These are phyloP conservation scores for Fusarium begoniae DNA, from an alignment of 2,329 filamentous ascomycete species.

Conservation along the genomic window DNA sequence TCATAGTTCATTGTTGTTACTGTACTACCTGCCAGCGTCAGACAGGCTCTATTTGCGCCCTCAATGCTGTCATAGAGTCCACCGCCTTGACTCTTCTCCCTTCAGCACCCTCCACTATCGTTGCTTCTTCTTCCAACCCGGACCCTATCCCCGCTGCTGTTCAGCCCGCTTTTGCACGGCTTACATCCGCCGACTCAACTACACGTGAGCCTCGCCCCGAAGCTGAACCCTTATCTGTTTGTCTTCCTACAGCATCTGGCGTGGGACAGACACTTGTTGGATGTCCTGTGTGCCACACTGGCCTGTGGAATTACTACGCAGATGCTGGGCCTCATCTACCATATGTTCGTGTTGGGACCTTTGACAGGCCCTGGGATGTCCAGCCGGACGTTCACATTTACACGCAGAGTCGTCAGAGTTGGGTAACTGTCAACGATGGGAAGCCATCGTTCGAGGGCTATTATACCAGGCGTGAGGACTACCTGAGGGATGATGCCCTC, in stretches of 20 bases:
- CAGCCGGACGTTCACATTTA: slow-evolving; percentile 59
- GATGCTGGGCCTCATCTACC: slow-evolving; percentile 44
- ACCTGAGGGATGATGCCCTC: slow-evolving; percentile 48
- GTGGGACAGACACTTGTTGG: slow-evolving; percentile 52
- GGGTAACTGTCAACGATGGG: slow-evolving; percentile 49
- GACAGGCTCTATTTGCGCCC: slow-evolving; percentile 50
- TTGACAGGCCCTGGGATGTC: slow-evolving; percentile 51
- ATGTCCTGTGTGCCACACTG: slow-evolving; percentile 54
- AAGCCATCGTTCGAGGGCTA: slow-evolving; percentile 50
- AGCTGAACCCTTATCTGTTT: slow-evolving; percentile 33
- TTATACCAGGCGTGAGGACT: slow-evolving; percentile 45
- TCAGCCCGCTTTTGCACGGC: slow-evolving; percentile 32
- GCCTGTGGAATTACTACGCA: slow-evolving; percentile 55
- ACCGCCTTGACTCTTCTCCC: slow-evolving; percentile 46
- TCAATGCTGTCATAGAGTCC: slow-evolving; percentile 56
- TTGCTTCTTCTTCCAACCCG: slow-evolving; percentile 22
- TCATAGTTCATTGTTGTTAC: slow-evolving; percentile 58
- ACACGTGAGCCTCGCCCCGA: not conserved
- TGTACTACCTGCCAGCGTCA: slow-evolving; percentile 58
- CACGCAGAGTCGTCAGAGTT: slow-evolving; percentile 50
- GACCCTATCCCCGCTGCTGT: slow-evolving; percentile 13
- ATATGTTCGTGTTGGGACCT: slow-evolving; percentile 56
- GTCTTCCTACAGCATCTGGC: slow-evolving; percentile 52
- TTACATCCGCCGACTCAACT: slow-evolving; percentile 28
- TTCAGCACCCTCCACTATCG: slow-evolving; percentile 36